These are phyloP conservation scores for Solanum hybrid DNA, from an alignment of 305 asterid species.

Conservation along the genomic window DNA sequence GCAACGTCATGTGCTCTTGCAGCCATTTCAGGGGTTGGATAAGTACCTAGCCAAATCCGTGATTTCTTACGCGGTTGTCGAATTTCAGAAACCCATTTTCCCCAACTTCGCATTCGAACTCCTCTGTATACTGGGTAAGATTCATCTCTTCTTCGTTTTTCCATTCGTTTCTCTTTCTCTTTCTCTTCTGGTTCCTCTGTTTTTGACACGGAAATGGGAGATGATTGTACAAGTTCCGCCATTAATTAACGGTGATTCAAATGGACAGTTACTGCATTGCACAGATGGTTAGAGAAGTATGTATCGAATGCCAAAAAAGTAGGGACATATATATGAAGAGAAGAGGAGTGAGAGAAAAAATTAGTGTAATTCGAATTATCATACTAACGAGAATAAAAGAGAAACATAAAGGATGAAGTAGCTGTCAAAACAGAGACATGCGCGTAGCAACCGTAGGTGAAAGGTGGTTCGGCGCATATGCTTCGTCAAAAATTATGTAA, in stretches of 20 bases:
- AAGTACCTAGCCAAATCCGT: constrained; percentile 65
- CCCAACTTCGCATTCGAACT: constrained; percentile 73
- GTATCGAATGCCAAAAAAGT: not conserved
- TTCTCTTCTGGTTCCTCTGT: not conserved
- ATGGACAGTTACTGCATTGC: not conserved
- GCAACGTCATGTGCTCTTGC: constrained; percentile 82
- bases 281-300: not conserved
- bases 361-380: not conserved
- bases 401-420: not conserved
- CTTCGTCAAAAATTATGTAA: no score
- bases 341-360: not conserved
- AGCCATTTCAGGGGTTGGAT: constrained; percentile 69
- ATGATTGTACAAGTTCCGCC: not conserved
- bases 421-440: no score
- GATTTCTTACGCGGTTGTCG: constrained; percentile 63
- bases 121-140: constrained; percentile 47
- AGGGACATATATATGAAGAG: not conserved
- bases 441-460: not conserved
- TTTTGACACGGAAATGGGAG: not conserved
- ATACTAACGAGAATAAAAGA: not conserved
- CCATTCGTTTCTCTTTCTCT: not conserved
- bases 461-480: not conserved
- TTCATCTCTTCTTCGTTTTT: not conserved
- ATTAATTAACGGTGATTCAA: not conserved
- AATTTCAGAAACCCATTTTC: constrained; percentile 71